phyloP scores from a whole-genome alignment of 1,284 basidiomycete genomes.

The Exsudoporus floridanus region DNA sequence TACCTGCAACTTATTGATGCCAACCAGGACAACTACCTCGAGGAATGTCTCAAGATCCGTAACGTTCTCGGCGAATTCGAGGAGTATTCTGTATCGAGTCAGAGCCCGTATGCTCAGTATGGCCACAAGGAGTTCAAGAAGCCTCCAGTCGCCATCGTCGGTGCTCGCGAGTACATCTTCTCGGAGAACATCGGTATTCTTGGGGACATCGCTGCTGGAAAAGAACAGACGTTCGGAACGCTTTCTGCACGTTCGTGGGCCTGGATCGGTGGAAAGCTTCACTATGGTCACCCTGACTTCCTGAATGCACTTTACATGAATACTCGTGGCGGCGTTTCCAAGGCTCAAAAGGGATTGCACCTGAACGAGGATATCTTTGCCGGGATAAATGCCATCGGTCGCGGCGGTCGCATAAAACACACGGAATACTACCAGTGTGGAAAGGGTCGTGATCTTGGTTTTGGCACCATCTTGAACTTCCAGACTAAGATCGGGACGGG shows the following conservation, averaged over 20 bases:
- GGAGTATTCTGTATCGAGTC: constrained; percentile 82
- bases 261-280: constrained; percentile 97
- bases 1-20: constrained; percentile 99
- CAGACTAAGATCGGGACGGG: constrained; percentile 99
- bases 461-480: constrained; percentile 99
- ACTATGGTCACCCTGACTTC: constrained; percentile 99
- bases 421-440: constrained; percentile 99
- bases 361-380: constrained; percentile 99
- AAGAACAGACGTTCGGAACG: constrained; percentile 99
- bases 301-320: constrained; percentile 98
- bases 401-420: constrained; percentile 97
- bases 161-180: constrained; percentile 99
- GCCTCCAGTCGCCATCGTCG: constrained; percentile 94
- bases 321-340: constrained; percentile 96
- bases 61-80: constrained; percentile 99
- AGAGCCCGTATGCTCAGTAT: constrained; percentile 91
- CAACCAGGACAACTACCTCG: constrained; percentile 99
- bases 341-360: constrained; percentile 98
- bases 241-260: constrained; percentile 93
- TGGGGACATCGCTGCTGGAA: constrained; percentile 96
- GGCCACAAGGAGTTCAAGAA: constrained; percentile 85
- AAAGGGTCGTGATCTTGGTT: constrained; percentile 98
- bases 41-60: constrained; percentile 99
- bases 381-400: constrained; percentile 97
- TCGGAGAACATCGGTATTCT: constrained; percentile 99